Conservation (phyloP, 2,329 filamentous ascomycete species). For the Alternaria tenuissima region DNA sequence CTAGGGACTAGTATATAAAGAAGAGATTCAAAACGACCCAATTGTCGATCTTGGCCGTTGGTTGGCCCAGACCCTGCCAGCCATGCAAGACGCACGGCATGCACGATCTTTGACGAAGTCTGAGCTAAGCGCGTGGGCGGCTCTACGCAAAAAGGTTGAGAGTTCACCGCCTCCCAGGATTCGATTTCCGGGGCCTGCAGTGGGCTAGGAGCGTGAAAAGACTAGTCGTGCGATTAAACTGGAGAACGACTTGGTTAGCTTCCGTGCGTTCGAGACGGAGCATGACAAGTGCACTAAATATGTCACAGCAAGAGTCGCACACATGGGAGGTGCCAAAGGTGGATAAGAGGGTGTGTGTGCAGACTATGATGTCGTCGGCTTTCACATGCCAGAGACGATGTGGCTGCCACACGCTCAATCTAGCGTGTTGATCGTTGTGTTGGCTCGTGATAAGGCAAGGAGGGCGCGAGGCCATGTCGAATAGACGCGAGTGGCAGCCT, state of each 20-base stretch:
- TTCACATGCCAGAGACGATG: slow-evolving; percentile 39
- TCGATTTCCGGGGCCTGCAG: slow-evolving; percentile 25
- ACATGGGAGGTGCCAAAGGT: slow-evolving; percentile 14
- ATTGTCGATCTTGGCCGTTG: slow-evolving; percentile 31
- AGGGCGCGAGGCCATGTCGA: slow-evolving; percentile 30
- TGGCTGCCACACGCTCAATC: slow-evolving; percentile 14
- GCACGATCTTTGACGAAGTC: slow-evolving; percentile 29
- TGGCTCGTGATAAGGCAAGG: slow-evolving; percentile 35
- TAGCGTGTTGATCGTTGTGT: slow-evolving; percentile 28
- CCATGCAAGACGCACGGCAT: slow-evolving; percentile 27
- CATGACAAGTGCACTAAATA: slow-evolving; percentile 34
- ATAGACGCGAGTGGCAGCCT: slow-evolving; percentile 39
- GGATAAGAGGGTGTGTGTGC: too few relatives aligned
- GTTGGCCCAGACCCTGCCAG: slow-evolving; percentile 32
- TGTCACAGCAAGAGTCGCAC: slow-evolving; percentile 23
- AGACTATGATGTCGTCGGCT: slow-evolving; percentile 29
- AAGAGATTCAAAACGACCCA: slow-evolving; percentile 26
- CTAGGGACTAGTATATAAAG: slow-evolving; percentile 21
- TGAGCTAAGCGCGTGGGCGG: slow-evolving; percentile 30
- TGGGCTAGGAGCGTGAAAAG: slow-evolving; percentile 21
- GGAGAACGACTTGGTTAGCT: slow-evolving; percentile 25
- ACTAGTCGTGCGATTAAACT: slow-evolving; percentile 37
- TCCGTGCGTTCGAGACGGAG: slow-evolving; percentile 20
- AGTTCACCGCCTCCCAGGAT: slow-evolving; percentile 40
- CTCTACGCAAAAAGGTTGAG: slow-evolving; percentile 22